These are phyloP conservation scores for Claviceps arundinis DNA, from an alignment of 2,329 filamentous ascomycete genomes.

Conservation along the genomic window DNA sequence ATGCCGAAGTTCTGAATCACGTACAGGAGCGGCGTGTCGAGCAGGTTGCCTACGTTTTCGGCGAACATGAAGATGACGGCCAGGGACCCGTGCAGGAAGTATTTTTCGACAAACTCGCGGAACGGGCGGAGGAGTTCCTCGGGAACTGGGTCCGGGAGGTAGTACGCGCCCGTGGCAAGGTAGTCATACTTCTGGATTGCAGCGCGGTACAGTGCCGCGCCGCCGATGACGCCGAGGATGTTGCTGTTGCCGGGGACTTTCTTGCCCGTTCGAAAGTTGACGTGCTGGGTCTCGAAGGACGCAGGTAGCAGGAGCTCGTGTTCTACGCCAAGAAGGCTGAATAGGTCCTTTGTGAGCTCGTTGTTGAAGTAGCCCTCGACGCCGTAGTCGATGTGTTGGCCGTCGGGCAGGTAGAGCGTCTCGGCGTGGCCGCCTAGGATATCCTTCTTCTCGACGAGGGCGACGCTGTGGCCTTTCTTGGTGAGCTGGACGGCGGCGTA, in stretches of 20 bases:
- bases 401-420: slow-evolving; percentile 14
- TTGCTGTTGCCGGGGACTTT: not conserved
- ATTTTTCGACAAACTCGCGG: slow-evolving; percentile 27
- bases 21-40: slow-evolving; percentile 25
- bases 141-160: slow-evolving; percentile 30
- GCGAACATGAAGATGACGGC: slow-evolving; percentile 21
- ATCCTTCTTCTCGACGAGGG: slow-evolving; percentile 24
- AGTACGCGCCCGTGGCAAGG: slow-evolving; percentile 1
- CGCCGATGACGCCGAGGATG: not conserved
- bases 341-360: slow-evolving; percentile 21
- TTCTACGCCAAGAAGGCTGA: slow-evolving; percentile 19
- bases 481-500: slow-evolving; percentile 26
- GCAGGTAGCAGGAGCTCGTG: not conserved
- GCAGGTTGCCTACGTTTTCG: slow-evolving; percentile 26
- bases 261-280: slow-evolving; percentile 10
- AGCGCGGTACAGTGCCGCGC: not conserved
- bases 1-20: slow-evolving; percentile 21
- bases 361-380: slow-evolving; percentile 19
- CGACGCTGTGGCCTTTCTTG: slow-evolving; percentile 21
- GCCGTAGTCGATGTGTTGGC: slow-evolving; percentile 15
- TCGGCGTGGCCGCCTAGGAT: slow-evolving; percentile 27
- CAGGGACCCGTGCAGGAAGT: slow-evolving; percentile 23
- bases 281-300: slow-evolving; percentile 9
- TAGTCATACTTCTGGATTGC: slow-evolving; percentile 3
- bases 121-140: slow-evolving; percentile 29